Evolutionary conservation across 1,284 basidiomycete genomes (phyloP), one percentile per base, ranked within the genome.

Genomic region (Phylloboletellus chloephorus): DNA sequence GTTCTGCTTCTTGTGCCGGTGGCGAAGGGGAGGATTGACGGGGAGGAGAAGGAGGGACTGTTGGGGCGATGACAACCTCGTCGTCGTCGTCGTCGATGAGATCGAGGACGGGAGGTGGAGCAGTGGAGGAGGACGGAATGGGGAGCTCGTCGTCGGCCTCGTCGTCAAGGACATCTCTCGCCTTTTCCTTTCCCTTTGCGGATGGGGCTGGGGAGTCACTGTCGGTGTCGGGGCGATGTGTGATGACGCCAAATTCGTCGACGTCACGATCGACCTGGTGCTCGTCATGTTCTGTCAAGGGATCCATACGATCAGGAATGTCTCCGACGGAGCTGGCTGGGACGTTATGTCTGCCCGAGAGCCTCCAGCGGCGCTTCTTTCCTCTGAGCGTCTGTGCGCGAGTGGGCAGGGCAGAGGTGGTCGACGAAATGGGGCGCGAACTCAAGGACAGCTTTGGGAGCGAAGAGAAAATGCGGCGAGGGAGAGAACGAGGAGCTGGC

Each of bases 351-450:
- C 53, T 54, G 21, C 58, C 56, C 20, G 69, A 71, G n/a, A 59
- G 61, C 28, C 64, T 56, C 69, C 69, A 71, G 38, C 61, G 60
- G 46, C 64, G 68, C 44, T 56, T 67, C 55, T 51, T 55, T 5
- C 45, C 36, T 54, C 51, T 50, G 42, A 54, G 52, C 46, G 54
- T 53, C 49, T 50, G 45, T 47, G 47, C 44, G 41, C 40, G 41
- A 34, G 43, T 39, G 31, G 49, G 51, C 48, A 60, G 47, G 44
- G 48, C 12, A 40, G 58, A 46, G 42, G 56, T 46, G 7, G 35
- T 13, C 17, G 39, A 26, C 8, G 41, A 41, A 21, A 39, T 30
- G 7, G 43, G 29, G 10, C 41, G 46, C 40, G 59, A 48, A 49
- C 53, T 39, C 41, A 58, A 31, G 22, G 57, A 58, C 2, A 48